Evolutionary conservation across 176 grass and related monocot species (phyloP).

Genomic region (Rhynchospora breviuscula): DNA sequence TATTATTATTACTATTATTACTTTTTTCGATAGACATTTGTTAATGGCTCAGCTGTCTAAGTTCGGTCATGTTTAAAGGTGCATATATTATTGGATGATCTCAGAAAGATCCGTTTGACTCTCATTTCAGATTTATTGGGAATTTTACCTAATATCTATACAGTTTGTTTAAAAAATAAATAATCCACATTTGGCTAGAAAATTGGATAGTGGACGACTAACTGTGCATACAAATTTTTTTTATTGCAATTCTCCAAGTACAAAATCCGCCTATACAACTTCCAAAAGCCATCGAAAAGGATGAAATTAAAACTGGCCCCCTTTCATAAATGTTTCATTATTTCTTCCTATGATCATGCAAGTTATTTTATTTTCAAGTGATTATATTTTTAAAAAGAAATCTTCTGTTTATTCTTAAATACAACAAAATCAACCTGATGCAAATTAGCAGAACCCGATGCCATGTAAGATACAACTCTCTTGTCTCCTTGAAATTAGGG

Average conservation of each 20-base stretch:
- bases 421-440: background rate
- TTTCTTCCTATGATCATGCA: background rate
- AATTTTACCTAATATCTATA: too few relatives aligned
- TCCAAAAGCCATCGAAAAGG: background rate
- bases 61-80: background rate
- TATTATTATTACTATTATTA: background rate
- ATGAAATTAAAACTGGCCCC: background rate
- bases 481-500: background rate
- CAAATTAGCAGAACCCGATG: conserved; percentile 8
- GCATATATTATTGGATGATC: background rate
- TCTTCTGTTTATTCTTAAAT: background rate
- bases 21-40: background rate
- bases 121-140: background rate
- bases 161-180: too few relatives aligned
- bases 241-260: background rate
- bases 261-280: background rate
- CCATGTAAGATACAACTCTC: background rate
- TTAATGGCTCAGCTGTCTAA: background rate
- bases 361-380: background rate
- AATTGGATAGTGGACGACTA: background rate
- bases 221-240: background rate
- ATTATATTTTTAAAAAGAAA: background rate
- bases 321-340: background rate
- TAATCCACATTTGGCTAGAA: background rate
- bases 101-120: background rate